phyloP scores from a whole-genome alignment of 2,329 filamentous ascomycete genomes.

The Trichoderma harzianum region DNA sequence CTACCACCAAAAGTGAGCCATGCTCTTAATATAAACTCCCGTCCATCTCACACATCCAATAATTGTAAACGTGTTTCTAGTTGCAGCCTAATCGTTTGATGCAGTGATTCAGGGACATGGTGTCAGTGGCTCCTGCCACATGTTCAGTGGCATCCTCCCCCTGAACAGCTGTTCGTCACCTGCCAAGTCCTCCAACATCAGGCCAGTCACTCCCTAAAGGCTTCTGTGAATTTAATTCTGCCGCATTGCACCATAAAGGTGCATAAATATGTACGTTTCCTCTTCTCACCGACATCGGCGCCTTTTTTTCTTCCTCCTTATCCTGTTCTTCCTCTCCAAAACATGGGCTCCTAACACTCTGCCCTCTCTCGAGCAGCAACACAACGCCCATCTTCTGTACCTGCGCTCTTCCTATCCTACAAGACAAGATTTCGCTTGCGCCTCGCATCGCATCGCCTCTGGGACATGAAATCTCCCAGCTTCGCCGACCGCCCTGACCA shows the following conservation, averaged over 20 bases:
- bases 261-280: neutral
- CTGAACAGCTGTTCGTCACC: neutral
- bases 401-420: neutral
- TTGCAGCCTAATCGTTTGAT: neutral
- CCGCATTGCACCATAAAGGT: neutral
- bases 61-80: neutral
- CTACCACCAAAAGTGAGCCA: neutral
- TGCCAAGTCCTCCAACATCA: neutral
- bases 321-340: neutral
- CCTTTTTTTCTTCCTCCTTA: neutral
- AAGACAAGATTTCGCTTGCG: neutral
- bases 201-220: neutral
- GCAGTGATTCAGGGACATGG: neutral
- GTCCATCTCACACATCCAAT: neutral
- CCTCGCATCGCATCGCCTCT: neutral
- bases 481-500: neutral
- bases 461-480: constrained; percentile 17
- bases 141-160: neutral
- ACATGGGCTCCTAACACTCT: neutral
- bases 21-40: neutral
- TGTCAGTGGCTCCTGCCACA: neutral
- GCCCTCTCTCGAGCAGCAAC: neutral
- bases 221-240: neutral
- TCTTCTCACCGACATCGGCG: neutral
- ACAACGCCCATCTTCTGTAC: neutral